phyloP scores from a whole-genome alignment of 768 basidiomycete species.

The Hericium erinaceus region DNA sequence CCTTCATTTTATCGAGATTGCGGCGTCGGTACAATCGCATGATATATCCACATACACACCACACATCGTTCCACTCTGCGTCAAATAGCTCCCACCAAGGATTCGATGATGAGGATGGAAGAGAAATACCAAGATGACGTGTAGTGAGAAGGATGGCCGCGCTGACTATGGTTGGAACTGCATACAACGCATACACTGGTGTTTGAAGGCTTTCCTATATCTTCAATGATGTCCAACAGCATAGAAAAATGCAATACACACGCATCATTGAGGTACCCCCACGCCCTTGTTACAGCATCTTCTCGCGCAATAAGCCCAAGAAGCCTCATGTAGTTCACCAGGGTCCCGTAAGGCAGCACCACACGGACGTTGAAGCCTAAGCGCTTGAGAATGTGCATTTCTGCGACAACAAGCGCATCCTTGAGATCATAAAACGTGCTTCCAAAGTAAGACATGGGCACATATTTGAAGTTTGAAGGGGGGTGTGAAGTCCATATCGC shows the following conservation, averaged over 20 bases:
- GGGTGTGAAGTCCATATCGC: constrained; percentile 23
- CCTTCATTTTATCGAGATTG: constrained; percentile 33
- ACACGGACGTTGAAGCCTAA: constrained; percentile 94
- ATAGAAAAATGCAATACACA: constrained; percentile 32
- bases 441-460: constrained; percentile 85
- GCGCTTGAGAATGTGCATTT: constrained; percentile 96
- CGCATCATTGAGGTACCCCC: constrained; percentile 97
- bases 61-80: constrained; percentile 81
- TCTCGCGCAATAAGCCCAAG: constrained; percentile 73
- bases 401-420: constrained; percentile 86
- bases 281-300: constrained; percentile 67
- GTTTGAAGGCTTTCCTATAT: constrained; percentile 69
- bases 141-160: constrained; percentile 79
- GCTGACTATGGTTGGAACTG: constrained; percentile 83
- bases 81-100: constrained; percentile 97
- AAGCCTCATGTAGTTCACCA: constrained; percentile 89
- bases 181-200: constrained; percentile 83
- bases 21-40: constrained; percentile 70
- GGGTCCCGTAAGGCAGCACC: constrained; percentile 85
- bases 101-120: constrained; percentile 61
- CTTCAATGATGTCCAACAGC: constrained; percentile 2
- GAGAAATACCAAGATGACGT: constrained; percentile 59
- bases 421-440: constrained; percentile 89
- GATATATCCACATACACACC: constrained; percentile 75
- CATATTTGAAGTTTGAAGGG: constrained; percentile 43